A percentile compares a stretch with the other conserved stretches of the same genome.
Evolutionary conservation across 495 filamentous ascomycete species (phyloP).

Genomic region (Hyaloscypha finlandica): DNA sequence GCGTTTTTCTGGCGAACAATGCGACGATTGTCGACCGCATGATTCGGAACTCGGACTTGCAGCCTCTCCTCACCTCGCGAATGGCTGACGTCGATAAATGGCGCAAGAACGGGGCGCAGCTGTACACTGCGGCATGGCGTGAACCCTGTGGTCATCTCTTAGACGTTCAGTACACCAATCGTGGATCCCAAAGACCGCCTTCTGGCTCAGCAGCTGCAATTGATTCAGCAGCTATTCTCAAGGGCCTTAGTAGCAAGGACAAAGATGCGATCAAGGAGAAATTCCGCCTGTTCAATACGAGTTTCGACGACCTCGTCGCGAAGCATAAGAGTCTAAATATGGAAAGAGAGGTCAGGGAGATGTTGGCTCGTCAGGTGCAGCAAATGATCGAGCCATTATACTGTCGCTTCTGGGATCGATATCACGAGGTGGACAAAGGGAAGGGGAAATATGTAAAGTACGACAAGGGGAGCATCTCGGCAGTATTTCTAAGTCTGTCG

Average conservation of each 20-base stretch:
- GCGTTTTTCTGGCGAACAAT: conserved; percentile 91
- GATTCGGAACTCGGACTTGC: conserved; percentile 80
- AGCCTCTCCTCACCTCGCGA: conserved; percentile 64
- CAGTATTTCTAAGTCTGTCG: conserved; percentile 45
- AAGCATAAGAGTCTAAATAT: conserved; percentile 79
- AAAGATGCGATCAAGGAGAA: conserved; percentile 96
- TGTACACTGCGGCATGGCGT: conserved; percentile 87
- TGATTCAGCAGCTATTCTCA: conserved; percentile 79
- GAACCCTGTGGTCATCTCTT: conserved; percentile 83
- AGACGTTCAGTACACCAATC: conserved; percentile 89
- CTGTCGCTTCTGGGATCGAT: conserved; percentile 92
- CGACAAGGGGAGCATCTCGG: conserved; percentile 70
- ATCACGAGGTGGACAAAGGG: conserved; percentile 96
- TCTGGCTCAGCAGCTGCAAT: conserved; percentile 64
- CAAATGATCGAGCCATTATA: conserved; percentile 92
- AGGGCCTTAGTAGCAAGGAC: conserved; percentile 80
- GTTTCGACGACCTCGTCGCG: conserved; percentile 83
- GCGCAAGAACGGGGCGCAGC: conserved; percentile 79
- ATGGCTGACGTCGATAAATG: conserved; percentile 72
- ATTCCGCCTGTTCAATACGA: conserved; percentile 83
- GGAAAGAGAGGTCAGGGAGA: conserved; percentile 83
- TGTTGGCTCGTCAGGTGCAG: conserved; percentile 80
- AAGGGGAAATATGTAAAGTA: conserved; percentile 98
- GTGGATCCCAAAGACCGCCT: conserved; percentile 59
- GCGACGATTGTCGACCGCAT: conserved; percentile 82